phyloP scores from a whole-genome alignment of 805 yeast species.

The Millerozyma miso region DNA sequence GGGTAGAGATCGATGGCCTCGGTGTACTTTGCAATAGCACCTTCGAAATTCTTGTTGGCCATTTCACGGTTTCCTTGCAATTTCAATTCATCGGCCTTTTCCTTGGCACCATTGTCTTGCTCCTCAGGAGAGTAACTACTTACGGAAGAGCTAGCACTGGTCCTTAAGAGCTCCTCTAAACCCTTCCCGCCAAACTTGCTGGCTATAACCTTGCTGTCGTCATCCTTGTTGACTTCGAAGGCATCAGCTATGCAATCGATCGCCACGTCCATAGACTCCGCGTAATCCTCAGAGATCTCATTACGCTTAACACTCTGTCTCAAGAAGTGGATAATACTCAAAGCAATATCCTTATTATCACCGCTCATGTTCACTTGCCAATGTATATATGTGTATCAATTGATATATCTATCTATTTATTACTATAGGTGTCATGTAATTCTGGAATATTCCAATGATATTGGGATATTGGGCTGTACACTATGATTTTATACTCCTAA shows the following conservation, averaged over 20 bases:
- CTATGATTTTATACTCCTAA: not conserved
- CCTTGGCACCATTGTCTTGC: conserved; percentile 49
- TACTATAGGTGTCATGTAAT: not conserved
- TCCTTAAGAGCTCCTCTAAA: conserved; percentile 42
- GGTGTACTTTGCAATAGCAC: conserved; percentile 75
- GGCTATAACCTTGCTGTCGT: conserved; percentile 29
- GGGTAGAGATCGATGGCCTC: conserved; percentile 71
- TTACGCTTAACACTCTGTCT: conserved; percentile 55
- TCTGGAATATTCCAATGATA: conserved; percentile 6
- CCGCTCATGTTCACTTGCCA: conserved; percentile 22
- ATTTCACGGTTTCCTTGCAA: conserved; percentile 85
- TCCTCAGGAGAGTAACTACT: conserved; percentile 23
- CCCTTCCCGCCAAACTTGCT: conserved; percentile 45
- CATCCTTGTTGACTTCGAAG: conserved; percentile 59
- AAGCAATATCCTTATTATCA: conserved; percentile 62
- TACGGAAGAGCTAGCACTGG: conserved; percentile 2
- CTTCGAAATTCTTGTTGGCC: conserved; percentile 67
- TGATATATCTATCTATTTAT: not conserved
- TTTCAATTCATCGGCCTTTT: conserved; percentile 80
- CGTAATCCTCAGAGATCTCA: conserved; percentile 68
- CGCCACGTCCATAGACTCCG: conserved; percentile 90
- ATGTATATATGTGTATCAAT: not conserved
- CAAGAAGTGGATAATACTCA: conserved; percentile 71
- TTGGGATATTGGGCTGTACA: conserved; percentile 4
- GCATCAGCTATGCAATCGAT: conserved; percentile 89